phyloP scores from a whole-genome alignment of 73 alveolate genomes.

The Stentor coeruleus region DNA sequence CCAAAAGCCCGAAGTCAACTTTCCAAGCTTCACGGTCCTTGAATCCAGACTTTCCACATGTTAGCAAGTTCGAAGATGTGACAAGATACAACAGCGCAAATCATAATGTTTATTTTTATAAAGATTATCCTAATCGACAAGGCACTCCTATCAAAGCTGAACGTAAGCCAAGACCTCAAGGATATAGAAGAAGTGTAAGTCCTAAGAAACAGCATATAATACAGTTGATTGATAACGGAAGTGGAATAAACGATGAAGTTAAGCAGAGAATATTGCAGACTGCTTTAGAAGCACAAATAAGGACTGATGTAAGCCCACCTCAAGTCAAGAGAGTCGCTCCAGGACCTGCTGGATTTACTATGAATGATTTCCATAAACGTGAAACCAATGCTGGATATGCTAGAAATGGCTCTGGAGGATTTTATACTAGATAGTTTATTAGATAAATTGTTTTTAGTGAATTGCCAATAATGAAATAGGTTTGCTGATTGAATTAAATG shows the following conservation, averaged over 20 bases:
- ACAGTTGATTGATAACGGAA: neutral
- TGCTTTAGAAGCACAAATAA: conserved; percentile 2
- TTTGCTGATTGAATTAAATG: no score
- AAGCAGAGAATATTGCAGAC: neutral
- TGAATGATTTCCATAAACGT: conserved; percentile 13
- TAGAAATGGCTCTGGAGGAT: conserved; percentile 22
- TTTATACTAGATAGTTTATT: conserved; percentile 7
- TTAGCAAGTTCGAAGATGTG: conserved; percentile 12
- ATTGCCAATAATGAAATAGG: no score
- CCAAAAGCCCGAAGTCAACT: neutral
- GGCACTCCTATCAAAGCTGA: conserved; percentile 25
- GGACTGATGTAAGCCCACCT: neutral
- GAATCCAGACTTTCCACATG: neutral
- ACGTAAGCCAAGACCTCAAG: neutral
- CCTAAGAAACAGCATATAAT: neutral
- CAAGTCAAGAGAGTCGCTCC: neutral
- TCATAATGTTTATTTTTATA: conserved; percentile 2
- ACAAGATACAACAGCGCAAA: conserved; percentile 21
- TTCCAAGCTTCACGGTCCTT: conserved; percentile 1
- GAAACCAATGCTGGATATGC: conserved; percentile 24
- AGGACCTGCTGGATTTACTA: neutral
- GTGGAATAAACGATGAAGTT: neutral
- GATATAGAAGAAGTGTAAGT: neutral
- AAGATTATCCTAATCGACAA: conserved; percentile 6
- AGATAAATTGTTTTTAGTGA: no score